Evolutionary conservation across 2,329 filamentous ascomycete species (phyloP).

Genomic region (Penicillium crustosum): DNA sequence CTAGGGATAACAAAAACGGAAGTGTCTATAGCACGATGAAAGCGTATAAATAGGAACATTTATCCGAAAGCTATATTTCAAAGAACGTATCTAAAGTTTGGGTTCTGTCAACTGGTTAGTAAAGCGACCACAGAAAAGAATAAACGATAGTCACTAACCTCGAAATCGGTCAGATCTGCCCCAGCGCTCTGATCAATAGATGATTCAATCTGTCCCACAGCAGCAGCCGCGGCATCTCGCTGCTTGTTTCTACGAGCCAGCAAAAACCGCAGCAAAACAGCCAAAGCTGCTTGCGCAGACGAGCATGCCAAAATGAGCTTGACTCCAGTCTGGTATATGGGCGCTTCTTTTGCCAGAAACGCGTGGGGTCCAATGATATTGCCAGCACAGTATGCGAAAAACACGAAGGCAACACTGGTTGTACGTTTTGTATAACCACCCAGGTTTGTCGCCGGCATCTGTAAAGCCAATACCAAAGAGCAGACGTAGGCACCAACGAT

Average conservation of each 20-base stretch:
- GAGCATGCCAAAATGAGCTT: slow-evolving; percentile 49
- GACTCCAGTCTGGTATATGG: slow-evolving; percentile 53
- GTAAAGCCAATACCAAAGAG: slow-evolving; percentile 55
- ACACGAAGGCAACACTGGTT: slow-evolving; percentile 48
- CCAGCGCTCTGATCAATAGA: slow-evolving; percentile 15
- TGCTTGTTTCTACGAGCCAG: slow-evolving; percentile 22
- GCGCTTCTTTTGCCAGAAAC: slow-evolving; percentile 44
- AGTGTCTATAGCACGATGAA: background rate
- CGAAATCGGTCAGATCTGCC: slow-evolving; percentile 32
- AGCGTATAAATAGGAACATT: background rate
- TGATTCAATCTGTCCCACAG: background rate
- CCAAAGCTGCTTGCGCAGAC: slow-evolving; percentile 21
- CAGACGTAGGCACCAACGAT: slow-evolving; percentile 52
- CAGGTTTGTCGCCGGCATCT: slow-evolving; percentile 42
- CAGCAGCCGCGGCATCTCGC: slow-evolving; percentile 14
- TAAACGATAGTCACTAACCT: slow-evolving; percentile 16
- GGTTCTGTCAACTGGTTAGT: slow-evolving; percentile 16
- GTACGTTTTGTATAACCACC: slow-evolving; percentile 53
- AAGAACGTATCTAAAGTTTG: slow-evolving; percentile 37
- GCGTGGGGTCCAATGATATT: slow-evolving; percentile 51
- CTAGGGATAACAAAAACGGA: too few species aligned
- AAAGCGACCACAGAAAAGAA: background rate
- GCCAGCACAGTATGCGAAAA: slow-evolving; percentile 46
- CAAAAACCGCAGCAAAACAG: slow-evolving; percentile 21
- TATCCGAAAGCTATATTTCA: slow-evolving; percentile 19